These are phyloP conservation scores for Trichoderma guizhouense DNA, from an alignment of 2,329 filamentous ascomycete species.

Conservation along the genomic window DNA sequence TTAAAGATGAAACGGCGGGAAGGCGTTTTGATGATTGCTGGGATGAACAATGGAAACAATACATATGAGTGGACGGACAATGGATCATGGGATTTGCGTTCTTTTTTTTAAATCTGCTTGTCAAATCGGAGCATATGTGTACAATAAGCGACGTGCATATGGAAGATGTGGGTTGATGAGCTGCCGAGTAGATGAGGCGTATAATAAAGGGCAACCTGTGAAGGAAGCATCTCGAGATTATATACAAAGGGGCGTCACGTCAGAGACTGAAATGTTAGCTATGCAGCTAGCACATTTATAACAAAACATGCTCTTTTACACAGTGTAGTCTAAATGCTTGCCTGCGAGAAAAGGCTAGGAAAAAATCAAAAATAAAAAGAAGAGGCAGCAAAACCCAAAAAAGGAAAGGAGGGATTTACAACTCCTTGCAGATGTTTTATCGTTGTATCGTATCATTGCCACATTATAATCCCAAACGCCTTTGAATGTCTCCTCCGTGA, in stretches of 20 bases:
- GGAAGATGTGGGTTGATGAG: not conserved
- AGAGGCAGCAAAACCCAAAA: not conserved
- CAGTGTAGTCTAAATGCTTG: not conserved
- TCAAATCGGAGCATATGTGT: not conserved
- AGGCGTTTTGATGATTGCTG: not conserved
- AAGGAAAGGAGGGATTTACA: not conserved
- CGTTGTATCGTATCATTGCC: not conserved
- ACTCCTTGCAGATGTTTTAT: not conserved
- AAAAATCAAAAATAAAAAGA: slow-evolving; percentile 20
- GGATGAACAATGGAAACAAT: not conserved
- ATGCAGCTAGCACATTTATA: not conserved
- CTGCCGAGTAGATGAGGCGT: not conserved
- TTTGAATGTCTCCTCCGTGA: not conserved
- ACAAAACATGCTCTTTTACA: not conserved
- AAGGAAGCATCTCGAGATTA: not conserved
- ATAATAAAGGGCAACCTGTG: not conserved
- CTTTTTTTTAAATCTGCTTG: not conserved
- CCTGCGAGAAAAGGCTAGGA: slow-evolving; percentile 35
- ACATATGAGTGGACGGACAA: not conserved
- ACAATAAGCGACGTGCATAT: not conserved
- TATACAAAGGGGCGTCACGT: not conserved
- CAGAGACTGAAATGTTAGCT: not conserved
- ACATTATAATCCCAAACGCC: slow-evolving; percentile 14
- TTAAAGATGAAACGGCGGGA: slow-evolving; percentile 30
- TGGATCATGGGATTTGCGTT: not conserved